Evolutionary conservation across 2,329 filamentous ascomycete species (phyloP).

Genomic region (Calonectria multiphialidica): DNA sequence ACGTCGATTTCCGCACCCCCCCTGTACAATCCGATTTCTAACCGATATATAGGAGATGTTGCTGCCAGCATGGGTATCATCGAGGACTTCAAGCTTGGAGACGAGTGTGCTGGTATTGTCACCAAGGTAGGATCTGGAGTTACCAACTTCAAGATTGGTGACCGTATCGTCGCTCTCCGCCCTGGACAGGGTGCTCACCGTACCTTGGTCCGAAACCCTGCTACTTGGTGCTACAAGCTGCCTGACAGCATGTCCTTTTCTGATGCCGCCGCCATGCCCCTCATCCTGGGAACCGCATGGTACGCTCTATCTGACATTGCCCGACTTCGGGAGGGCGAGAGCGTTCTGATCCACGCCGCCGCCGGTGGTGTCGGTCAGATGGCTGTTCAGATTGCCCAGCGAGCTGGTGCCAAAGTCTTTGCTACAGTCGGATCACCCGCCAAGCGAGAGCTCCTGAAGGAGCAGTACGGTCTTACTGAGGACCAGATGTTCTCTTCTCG

Average conservation of each 20-base stretch:
- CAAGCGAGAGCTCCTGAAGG: slow-evolving; percentile 26
- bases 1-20: slow-evolving; percentile 24
- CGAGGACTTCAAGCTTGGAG: slow-evolving; percentile 41
- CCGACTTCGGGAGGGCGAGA: slow-evolving; percentile 27
- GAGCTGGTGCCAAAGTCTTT: slow-evolving; percentile 42
- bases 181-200: slow-evolving; percentile 34
- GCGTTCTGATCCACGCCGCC: slow-evolving; percentile 45
- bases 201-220: slow-evolving; percentile 45
- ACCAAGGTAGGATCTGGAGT: slow-evolving; percentile 28
- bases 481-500: slow-evolving; percentile 47
- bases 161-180: slow-evolving; percentile 20
- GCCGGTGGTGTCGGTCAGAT: slow-evolving; percentile 42
- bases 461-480: slow-evolving; percentile 43
- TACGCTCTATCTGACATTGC: slow-evolving; percentile 22
- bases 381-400: slow-evolving; percentile 42
- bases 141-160: slow-evolving; percentile 16
- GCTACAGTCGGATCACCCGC: slow-evolving; percentile 43
- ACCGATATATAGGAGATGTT: slow-evolving; percentile 31
- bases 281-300: slow-evolving; percentile 18
- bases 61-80: slow-evolving; percentile 40
- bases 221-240: slow-evolving; percentile 30
- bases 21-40: slow-evolving; percentile 24
- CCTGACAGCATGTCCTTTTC: slow-evolving; percentile 24
- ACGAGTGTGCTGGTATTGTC: slow-evolving; percentile 30
- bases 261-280: slow-evolving; percentile 16